These are phyloP conservation scores for Lumnitzera littorea DNA, from an alignment of 345 rosid species.

Conservation along the genomic window DNA sequence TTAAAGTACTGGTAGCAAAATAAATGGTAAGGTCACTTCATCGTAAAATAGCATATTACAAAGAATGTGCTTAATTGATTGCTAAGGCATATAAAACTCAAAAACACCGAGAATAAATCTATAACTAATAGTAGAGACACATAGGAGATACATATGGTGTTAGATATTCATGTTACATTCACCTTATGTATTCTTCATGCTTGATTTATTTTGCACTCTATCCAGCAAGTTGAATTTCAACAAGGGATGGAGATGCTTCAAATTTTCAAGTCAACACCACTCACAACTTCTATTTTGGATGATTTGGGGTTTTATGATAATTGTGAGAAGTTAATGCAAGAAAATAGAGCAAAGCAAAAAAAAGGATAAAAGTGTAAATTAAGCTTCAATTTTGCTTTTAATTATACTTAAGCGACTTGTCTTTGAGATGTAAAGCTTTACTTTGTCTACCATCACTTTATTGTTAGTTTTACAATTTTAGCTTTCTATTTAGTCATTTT, in stretches of 20 bases:
- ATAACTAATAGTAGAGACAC: slow-evolving; percentile 84
- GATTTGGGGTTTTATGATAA: slow-evolving; percentile 53
- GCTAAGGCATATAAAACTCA: slow-evolving; percentile 59
- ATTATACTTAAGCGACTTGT: too few relatives aligned
- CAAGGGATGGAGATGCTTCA: slow-evolving; percentile 43
- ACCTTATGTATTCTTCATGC: background rate
- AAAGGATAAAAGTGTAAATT: too few relatives aligned
- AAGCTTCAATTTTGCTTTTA: too few relatives aligned
- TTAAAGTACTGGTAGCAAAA: slow-evolving; percentile 82
- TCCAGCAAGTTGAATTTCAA: slow-evolving; percentile 42
- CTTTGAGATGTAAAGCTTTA: too few relatives aligned
- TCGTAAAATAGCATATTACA: slow-evolving; percentile 74
- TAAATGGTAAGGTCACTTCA: slow-evolving; percentile 78
- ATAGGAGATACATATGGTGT: slow-evolving; percentile 49
- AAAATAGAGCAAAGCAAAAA: too few relatives aligned
- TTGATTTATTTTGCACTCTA: background rate
- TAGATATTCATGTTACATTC: background rate
- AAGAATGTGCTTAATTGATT: slow-evolving; percentile 71
- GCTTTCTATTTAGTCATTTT: too few relatives aligned
- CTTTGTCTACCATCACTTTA: too few relatives aligned
- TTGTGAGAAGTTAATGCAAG: too few relatives aligned
- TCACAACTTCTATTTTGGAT: slow-evolving; percentile 47
- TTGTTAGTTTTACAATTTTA: too few relatives aligned
- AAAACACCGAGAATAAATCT: slow-evolving; percentile 68
- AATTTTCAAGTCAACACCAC: slow-evolving; percentile 41